These are phyloP conservation scores for Tephrocybe rancida DNA, from an alignment of 768 basidiomycete species.

Conservation along the genomic window DNA sequence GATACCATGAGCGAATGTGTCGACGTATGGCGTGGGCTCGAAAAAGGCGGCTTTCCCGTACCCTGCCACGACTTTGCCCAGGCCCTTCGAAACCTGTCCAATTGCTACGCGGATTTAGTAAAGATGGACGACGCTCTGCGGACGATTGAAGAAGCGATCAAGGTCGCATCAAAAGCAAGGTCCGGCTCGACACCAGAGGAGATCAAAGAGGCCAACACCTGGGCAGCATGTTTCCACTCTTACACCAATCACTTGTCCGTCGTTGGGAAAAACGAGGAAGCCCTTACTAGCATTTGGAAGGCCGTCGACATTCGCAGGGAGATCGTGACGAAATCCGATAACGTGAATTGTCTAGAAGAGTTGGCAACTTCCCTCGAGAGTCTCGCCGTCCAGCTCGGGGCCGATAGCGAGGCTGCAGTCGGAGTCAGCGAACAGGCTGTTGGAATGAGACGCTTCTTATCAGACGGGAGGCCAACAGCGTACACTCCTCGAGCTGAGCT, in stretches of 20 bases:
- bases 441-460: neutral
- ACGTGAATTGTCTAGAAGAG: conserved; percentile 2
- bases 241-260: conserved; percentile 2
- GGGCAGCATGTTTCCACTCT: conserved; percentile 1
- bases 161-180: neutral
- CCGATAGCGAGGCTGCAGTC: neutral
- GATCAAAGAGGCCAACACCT: neutral
- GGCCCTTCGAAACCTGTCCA: neutral
- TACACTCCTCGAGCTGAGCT: conserved; percentile 1
- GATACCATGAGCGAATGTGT: neutral
- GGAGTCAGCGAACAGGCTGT: conserved; percentile 1
- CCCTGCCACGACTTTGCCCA: neutral
- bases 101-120: neutral
- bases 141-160: neutral
- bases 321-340: neutral
- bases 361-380: conserved; percentile 1
- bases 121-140: neutral
- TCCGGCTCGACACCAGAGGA: neutral
- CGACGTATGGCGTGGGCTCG: neutral
- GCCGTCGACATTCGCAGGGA: conserved; percentile 3
- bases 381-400: neutral
- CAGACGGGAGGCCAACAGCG: neutral
- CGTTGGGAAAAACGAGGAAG: neutral
- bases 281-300: neutral
- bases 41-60: neutral